phyloP scores from a whole-genome alignment of 1,284 basidiomycete species.

The Cystobasidium sp. region DNA sequence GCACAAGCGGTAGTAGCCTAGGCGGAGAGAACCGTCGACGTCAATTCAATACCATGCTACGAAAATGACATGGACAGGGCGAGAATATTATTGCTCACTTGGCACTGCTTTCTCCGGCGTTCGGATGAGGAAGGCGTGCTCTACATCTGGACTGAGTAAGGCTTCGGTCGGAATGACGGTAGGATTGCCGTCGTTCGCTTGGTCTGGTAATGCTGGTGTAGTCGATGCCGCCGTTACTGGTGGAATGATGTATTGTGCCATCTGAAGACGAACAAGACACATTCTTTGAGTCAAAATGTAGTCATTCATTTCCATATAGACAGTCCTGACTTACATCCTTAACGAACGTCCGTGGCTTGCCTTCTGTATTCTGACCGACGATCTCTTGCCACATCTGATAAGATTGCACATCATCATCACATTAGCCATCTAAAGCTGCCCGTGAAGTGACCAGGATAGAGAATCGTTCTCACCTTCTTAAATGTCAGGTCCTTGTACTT shows the following conservation, averaged over 20 bases:
- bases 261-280: conserved; percentile 43
- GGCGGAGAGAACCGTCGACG: too few relatives aligned
- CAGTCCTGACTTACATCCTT: conserved; percentile 43
- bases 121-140: conserved; percentile 72
- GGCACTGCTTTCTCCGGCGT: conserved; percentile 61
- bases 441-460: neutral
- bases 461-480: conserved; percentile 46
- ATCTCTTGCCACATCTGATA: conserved; percentile 48
- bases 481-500: conserved; percentile 47
- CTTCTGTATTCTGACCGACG: conserved; percentile 35
- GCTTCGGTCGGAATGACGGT: conserved; percentile 62
- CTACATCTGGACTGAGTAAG: conserved; percentile 80
- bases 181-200: conserved; percentile 46
- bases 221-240: conserved; percentile 24
- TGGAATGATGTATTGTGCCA: conserved; percentile 52
- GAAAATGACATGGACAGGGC: too few relatives aligned
- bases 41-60: too few relatives aligned
- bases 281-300: neutral
- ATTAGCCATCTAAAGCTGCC: neutral
- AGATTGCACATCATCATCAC: neutral
- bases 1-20: conserved; percentile 51
- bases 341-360: conserved; percentile 45
- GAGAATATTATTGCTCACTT: too few relatives aligned
- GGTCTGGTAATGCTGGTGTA: conserved; percentile 33
- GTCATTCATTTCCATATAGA: neutral